Percentiles rank a stretch among this genome's conserved stretches.
Conservation (phyloP, 352 stramenopile genomes). For the Thalassiosira exigua region DNA sequence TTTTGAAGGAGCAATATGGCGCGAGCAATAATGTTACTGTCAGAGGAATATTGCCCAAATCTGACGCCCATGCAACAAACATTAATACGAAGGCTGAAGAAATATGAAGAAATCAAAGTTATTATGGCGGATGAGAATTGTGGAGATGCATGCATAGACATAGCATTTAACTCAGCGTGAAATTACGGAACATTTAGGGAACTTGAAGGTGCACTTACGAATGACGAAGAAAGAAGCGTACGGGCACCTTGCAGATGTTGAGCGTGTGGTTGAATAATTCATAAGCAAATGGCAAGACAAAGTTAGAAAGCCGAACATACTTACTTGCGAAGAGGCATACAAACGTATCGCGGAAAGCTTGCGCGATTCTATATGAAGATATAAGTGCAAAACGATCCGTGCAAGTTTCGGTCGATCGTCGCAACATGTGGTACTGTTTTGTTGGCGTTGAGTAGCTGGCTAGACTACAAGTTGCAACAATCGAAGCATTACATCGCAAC, state of each 20-base stretch:
- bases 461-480: constrained; percentile 33
- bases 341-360: neutral
- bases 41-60: too few species aligned
- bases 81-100: too few species aligned
- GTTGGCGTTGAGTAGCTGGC: constrained; percentile 6
- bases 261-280: neutral
- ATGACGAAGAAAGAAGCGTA: neutral
- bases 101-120: too few species aligned
- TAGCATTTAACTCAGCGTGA: neutral
- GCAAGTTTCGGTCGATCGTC: constrained; percentile 1
- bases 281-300: neutral
- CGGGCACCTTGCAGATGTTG: neutral
- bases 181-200: neutral
- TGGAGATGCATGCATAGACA: neutral
- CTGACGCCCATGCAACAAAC: too few species aligned
- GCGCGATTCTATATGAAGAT: constrained; percentile 9
- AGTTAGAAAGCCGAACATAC: neutral
- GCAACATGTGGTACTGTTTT: constrained; percentile 13
- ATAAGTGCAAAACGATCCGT: constrained; percentile 12
- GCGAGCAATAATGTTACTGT: too few species aligned
- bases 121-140: neutral
- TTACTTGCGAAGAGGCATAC: neutral
- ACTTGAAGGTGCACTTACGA: neutral
- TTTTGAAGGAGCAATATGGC: too few species aligned
- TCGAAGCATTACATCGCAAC: constrained; percentile 9